Conservation (phyloP, 345 rosid species). For the Sisymbrium irio region DNA sequence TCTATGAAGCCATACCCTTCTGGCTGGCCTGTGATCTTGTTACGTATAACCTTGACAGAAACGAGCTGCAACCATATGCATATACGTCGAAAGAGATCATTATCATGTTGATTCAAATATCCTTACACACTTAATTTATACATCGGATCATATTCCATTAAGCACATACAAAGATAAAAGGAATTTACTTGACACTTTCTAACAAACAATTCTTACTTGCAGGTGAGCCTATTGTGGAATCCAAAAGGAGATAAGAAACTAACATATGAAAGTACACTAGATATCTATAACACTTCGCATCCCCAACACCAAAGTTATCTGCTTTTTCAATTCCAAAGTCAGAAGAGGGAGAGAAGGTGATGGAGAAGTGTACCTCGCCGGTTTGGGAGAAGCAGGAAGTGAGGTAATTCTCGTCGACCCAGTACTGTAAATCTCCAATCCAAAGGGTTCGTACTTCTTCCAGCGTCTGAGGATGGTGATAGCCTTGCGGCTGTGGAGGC, state of each 20-base stretch:
- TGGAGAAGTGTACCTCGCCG: no score
- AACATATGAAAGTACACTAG: no score
- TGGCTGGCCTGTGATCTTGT: constrained; percentile 89
- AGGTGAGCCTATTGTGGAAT: not conserved
- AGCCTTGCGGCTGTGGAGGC: constrained; percentile 43
- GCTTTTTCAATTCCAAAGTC: no score
- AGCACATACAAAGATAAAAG: not conserved
- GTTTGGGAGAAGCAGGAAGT: constrained; percentile 87
- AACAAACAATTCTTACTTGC: constrained; percentile 1
- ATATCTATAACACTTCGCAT: not conserved
- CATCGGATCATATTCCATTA: no score
- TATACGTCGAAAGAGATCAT: no score
- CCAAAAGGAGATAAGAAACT: no score
- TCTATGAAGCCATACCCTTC: constrained; percentile 98
- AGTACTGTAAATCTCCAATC: constrained; percentile 96
- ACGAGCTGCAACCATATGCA: no score
- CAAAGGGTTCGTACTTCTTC: constrained; percentile 97
- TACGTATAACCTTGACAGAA: constrained; percentile 89
- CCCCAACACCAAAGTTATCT: not conserved
- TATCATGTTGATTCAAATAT: not conserved
- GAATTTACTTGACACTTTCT: not conserved
- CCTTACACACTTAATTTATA: not conserved
- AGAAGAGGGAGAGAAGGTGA: no score
- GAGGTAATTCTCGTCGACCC: constrained; percentile 91
- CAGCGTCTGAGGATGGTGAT: constrained; percentile 78